phyloP scores from a whole-genome alignment of 345 rosid species.

The Noccaea caerulescens region DNA sequence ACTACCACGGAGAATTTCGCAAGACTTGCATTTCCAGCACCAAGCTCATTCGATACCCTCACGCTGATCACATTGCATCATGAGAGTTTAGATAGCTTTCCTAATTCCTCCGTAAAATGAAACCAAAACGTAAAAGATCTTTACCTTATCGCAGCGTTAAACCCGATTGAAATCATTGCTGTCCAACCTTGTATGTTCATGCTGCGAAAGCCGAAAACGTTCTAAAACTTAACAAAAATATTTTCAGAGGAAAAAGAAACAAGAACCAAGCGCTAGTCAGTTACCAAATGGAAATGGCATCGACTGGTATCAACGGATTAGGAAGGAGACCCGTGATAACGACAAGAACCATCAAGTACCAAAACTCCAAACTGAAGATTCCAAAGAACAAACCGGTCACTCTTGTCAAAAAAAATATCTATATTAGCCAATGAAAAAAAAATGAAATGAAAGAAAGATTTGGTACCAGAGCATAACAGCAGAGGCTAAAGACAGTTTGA shows the following conservation, averaged over 20 bases:
- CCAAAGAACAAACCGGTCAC: not conserved
- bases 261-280: not conserved
- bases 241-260: not conserved
- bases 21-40: conserved; percentile 65
- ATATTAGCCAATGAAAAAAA: not conserved
- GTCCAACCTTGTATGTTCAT: conserved; percentile 93
- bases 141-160: conserved; percentile 92
- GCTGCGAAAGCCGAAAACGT: conserved; percentile 40
- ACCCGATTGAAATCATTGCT: conserved; percentile 88
- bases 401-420: not conserved
- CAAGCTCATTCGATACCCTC: conserved; percentile 91
- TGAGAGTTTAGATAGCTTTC: not conserved
- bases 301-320: conserved; percentile 78
- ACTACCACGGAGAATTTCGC: conserved; percentile 77
- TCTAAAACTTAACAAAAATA: not conserved
- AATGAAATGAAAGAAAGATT: not conserved
- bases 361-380: conserved; percentile 83
- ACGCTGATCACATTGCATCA: conserved; percentile 52
- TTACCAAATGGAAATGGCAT: conserved; percentile 92
- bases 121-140: conserved; percentile 5
- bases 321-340: conserved; percentile 81
- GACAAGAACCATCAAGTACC: conserved; percentile 83
- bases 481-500: conserved; percentile 88
- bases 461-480: conserved; percentile 88
- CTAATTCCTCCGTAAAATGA: not conserved